phyloP scores from a whole-genome alignment of 2,329 filamentous ascomycete species.

The Onygenales sp. region DNA sequence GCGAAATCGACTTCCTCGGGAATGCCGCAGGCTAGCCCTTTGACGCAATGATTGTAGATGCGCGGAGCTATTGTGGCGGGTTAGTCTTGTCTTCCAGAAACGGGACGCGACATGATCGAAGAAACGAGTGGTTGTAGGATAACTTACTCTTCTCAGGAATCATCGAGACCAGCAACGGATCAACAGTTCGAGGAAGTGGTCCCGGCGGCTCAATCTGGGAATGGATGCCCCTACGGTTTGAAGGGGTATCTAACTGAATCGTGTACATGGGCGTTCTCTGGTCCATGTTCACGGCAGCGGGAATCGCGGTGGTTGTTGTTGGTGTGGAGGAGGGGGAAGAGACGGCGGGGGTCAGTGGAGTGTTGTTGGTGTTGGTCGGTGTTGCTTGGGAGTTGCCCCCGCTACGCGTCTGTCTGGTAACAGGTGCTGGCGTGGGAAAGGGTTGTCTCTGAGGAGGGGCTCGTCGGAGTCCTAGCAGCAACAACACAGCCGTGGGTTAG shows the following conservation, averaged over 20 bases:
- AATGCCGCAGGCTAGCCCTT: conserved; percentile 71
- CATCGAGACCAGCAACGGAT: conserved; percentile 25
- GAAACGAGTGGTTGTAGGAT: neutral
- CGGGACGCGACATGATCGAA: neutral
- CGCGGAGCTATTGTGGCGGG: conserved; percentile 31
- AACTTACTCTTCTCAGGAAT: conserved; percentile 4
- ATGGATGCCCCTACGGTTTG: conserved; percentile 32
- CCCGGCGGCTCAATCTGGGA: conserved; percentile 20
- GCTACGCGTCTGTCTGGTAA: conserved; percentile 1
- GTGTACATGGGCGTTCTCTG: conserved; percentile 4
- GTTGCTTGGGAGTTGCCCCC: neutral
- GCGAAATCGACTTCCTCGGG: conserved; percentile 83
- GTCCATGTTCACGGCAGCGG: neutral
- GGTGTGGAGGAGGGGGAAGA: neutral
- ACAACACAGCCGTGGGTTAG: neutral
- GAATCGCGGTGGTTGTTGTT: neutral
- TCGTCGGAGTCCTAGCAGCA: conserved; percentile 1
- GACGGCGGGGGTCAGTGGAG: neutral
- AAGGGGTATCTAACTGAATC: conserved; percentile 30
- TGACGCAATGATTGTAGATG: conserved; percentile 81
- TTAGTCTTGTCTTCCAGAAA: neutral
- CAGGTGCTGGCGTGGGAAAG: neutral
- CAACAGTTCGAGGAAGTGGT: conserved; percentile 21
- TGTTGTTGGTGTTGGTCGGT: neutral
- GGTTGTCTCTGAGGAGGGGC: conserved; percentile 1